These are phyloP conservation scores for Hemerocallis citrina DNA, from an alignment of 106 monocot species.

Conservation along the genomic window DNA sequence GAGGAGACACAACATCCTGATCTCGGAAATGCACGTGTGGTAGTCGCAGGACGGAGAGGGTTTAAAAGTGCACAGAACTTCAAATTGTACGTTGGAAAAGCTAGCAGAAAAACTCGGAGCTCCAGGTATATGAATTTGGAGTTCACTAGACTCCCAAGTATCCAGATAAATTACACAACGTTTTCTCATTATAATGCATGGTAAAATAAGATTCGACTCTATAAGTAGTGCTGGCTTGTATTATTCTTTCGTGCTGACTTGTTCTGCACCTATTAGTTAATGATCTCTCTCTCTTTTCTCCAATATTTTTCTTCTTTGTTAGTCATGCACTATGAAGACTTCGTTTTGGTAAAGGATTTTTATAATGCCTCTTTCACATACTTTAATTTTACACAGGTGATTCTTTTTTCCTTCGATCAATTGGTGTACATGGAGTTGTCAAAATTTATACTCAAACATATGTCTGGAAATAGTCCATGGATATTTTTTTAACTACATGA, in stretches of 20 bases:
- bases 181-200: background rate
- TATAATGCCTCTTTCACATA: background rate
- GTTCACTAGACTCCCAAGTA: background rate
- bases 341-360: background rate
- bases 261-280: background rate
- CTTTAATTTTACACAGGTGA: too few species aligned
- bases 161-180: background rate
- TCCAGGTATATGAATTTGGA: slow-evolving; percentile 49
- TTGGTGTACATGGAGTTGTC: too few species aligned
- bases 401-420: too few species aligned
- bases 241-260: background rate
- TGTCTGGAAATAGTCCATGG: too few species aligned
- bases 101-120: slow-evolving; percentile 96
- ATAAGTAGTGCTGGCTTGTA: background rate
- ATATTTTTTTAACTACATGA: too few species aligned
- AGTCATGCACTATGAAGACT: background rate
- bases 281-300: background rate
- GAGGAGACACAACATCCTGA: slow-evolving; percentile 85
- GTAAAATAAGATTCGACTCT: background rate
- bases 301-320: background rate
- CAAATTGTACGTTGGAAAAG: slow-evolving; percentile 79
- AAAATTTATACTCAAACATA: too few species aligned
- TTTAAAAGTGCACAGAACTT: slow-evolving; percentile 97
- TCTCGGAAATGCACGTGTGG: slow-evolving; percentile 81
- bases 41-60: slow-evolving; percentile 84